Conservation (phyloP, 1,139 yeast genomes). For the Saccharomycopsis hybrid region DNA sequence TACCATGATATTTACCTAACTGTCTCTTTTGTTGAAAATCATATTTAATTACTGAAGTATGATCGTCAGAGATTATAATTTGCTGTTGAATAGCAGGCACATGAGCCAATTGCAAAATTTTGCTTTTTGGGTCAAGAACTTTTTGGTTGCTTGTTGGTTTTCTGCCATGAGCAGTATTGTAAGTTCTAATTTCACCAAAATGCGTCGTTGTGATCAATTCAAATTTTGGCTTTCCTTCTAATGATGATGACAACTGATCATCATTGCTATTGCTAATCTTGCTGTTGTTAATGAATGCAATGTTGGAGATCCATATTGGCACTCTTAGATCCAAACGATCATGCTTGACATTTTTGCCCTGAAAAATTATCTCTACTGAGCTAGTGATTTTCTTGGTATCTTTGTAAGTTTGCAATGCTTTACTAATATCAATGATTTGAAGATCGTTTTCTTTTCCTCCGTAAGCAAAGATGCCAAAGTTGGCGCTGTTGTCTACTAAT, state of each 20-base stretch:
- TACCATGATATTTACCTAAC: slow-evolving; percentile 40
- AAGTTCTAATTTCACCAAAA: slow-evolving; percentile 61
- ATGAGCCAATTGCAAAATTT: slow-evolving; percentile 6
- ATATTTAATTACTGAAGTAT: slow-evolving; percentile 47
- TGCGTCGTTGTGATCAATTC: slow-evolving; percentile 58
- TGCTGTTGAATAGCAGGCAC: slow-evolving; percentile 27
- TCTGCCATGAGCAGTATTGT: slow-evolving; percentile 53
- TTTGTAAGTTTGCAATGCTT: slow-evolving; percentile 20
- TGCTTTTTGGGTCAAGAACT: slow-evolving; percentile 13
- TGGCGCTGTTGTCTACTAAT: slow-evolving; percentile 40
- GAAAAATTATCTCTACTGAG: slow-evolving; percentile 34
- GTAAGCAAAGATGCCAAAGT: slow-evolving; percentile 47
- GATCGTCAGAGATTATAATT: slow-evolving; percentile 51
- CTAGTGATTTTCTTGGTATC: neutral
- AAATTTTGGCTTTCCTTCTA: slow-evolving; percentile 28
- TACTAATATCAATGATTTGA: slow-evolving; percentile 41
- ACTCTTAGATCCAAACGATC: slow-evolving; percentile 59
- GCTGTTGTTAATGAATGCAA: slow-evolving; percentile 37
- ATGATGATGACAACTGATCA: no score
- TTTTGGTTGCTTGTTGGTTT: slow-evolving; percentile 37
- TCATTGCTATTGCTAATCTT: no score
- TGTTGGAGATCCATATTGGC: slow-evolving; percentile 57
- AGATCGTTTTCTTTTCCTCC: slow-evolving; percentile 74
- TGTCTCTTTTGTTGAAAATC: slow-evolving; percentile 38
- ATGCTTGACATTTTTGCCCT: slow-evolving; percentile 61